Evolutionary conservation across 495 filamentous ascomycete genomes (phyloP), one percentile per base, ranked within the genome.

Genomic region (Lasiosphaeris hirsuta): DNA sequence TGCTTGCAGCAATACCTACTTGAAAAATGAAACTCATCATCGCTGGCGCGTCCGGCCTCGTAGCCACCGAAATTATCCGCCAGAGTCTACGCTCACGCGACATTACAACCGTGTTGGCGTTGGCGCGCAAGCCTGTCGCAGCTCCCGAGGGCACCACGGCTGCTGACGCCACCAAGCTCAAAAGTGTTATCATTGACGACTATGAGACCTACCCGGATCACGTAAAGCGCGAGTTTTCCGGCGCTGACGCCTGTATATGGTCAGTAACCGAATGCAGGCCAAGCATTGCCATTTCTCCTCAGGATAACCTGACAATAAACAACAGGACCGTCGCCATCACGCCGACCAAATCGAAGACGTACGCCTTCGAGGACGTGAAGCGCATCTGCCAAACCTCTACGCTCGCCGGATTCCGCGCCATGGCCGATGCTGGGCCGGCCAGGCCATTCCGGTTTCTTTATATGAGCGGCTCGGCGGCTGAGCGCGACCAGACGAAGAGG

Each of bases 221-320:
- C 10, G 69, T 77, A 4, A 74, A 69, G 37, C 41, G 66, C 8
- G 66, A 81, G 48, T 53, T 82, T 7, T 58, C 68, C 1, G 73
- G 64, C 8, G 81, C 78, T 1, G 77, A 81, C 56, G 78, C 75
- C 0, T 82, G 79, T 59, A 81, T 84, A 36, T 84, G 79, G 79
- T 81, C 1, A 10, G 35, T 39, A 3, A 6, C 5, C 13, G 23
- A 69, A 14, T 44, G 2, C 41, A 15, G n/a, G 23, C 7, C 33
- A 4, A 13, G 35, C 33, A 13, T 37, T 17, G 23, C 33, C 14
- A n/a, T 15, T 15, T 2, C n/a, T 10, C 10, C 13, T 2, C 23
- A 2, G 14, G 13, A 14, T 34, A 18, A 15, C 14, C 15, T 51
- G 49, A 51, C 35, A 30, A 30, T 15, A 10, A 3, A 35, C 11